Base-by-base conservation (phyloP, 306 rosid genomes). In the Prinsepia uniflora region DNA sequence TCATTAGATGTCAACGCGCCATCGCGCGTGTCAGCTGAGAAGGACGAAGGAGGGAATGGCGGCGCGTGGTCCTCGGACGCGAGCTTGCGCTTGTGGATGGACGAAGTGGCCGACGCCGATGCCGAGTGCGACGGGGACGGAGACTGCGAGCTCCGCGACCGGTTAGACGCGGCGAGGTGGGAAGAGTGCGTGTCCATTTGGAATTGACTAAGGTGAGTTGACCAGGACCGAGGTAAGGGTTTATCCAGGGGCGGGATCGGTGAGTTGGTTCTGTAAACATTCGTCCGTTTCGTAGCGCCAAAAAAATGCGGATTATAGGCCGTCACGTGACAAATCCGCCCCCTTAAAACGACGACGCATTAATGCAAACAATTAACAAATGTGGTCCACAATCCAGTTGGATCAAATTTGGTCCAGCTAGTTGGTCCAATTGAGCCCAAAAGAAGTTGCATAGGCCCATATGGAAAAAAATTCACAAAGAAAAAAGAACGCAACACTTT, bases 81-180 rank as follows among this genome's bases (percentile, higher is more conserved):
- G 70, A 86, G 80, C 76, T 87, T 91, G 80, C 96, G 92, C 85
- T 91, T 95, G 86, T 85, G 96, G 79, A 91, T 82, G 74, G 97
- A 84, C 0, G 97, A 95, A 56, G 96, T 95, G 58, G 98, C 97
- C 24, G 99, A 91, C 63, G 96, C 96, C 5, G 98, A 89, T 11
- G 94, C 96, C 3, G 95, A 95, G 77, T 95, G 99, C 1, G 97
- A 95, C 2, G 97, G 96, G 15, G 97, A 95, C n/a, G 92, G 90
- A 19, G 99, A 84, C 72, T 86, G 99, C 6, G 97, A 91, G 71
- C 88, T 94, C 15, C 96, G 89, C 6, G 99, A 89, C 13, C 99
- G 96, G 50, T 87, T 89, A 22, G 91, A 81, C 10, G 85, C 97
- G 14, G 96, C 82, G 18, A 87, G 92, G 83, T 89, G 87, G 11